phyloP scores from a whole-genome alignment of 192 early-diverging fungal genomes.

The Phlyctochytrium planicorne region DNA sequence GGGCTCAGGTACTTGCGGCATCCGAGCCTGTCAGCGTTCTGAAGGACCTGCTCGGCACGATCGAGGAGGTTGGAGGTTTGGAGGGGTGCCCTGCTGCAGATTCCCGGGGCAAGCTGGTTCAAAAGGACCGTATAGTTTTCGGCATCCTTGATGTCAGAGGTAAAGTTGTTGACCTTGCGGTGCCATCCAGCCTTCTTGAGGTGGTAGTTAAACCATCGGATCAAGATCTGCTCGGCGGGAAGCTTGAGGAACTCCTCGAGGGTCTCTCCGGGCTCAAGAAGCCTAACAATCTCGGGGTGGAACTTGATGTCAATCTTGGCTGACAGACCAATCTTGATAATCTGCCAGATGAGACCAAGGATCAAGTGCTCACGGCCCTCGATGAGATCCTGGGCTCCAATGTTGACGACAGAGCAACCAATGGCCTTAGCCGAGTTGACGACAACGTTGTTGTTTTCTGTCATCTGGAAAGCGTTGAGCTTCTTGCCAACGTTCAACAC shows the following conservation, averaged over 20 bases:
- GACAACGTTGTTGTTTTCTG: constrained; percentile 99
- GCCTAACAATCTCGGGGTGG: constrained; percentile 95
- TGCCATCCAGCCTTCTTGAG: constrained; percentile 88
- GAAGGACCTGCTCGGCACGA: constrained; percentile 86
- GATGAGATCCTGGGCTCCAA: constrained; percentile 94
- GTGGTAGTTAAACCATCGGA: constrained; percentile 99
- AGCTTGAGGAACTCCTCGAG: constrained; percentile 92
- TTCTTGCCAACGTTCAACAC: constrained; percentile 89
- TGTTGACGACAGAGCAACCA: constrained; percentile 97
- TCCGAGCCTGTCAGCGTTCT: constrained; percentile 88
- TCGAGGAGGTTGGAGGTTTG: constrained; percentile 70
- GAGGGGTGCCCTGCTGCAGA: constrained; percentile 81
- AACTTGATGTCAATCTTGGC: constrained; percentile 97
- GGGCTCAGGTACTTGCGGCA: constrained; percentile 94
- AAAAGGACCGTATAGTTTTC: constrained; percentile 94
- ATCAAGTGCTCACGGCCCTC: constrained; percentile 96
- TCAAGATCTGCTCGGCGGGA: constrained; percentile 93
- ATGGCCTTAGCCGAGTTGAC: constrained; percentile 99
- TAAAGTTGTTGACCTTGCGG: constrained; percentile 86
- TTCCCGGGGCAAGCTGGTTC: constrained; percentile 82
- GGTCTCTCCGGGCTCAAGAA: constrained; percentile 89
- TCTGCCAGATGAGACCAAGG: constrained; percentile 97
- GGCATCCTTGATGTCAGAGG: constrained; percentile 88
- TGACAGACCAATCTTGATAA: constrained; percentile 96
- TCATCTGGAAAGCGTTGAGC: constrained; percentile 93